These are phyloP conservation scores for Artemisia annua DNA, from an alignment of 129 eudicot genomes.

Conservation along the genomic window DNA sequence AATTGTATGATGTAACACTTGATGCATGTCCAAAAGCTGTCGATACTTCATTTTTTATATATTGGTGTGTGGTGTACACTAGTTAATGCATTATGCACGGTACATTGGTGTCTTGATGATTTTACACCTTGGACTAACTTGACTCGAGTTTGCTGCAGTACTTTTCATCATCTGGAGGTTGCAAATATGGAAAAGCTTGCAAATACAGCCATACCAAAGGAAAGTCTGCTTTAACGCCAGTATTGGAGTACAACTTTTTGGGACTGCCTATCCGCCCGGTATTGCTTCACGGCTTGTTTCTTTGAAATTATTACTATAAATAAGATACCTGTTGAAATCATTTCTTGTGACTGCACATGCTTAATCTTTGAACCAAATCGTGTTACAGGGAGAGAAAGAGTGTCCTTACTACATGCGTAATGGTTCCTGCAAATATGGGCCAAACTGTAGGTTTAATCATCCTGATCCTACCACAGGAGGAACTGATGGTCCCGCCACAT, in stretches of 20 bases:
- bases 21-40: no score
- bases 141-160: conserved; percentile 59
- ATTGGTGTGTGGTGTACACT: background rate
- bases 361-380: background rate
- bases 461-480: conserved; percentile 83
- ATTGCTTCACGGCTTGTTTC: conserved; percentile 13
- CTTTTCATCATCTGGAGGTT: conserved; percentile 70
- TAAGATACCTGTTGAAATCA: conserved; percentile 4
- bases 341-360: no score
- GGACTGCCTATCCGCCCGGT: conserved; percentile 92
- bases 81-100: conserved; percentile 9
- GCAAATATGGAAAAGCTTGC: conserved; percentile 86
- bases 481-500: conserved; percentile 40
- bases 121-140: conserved; percentile 11
- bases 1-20: no score
- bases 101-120: conserved; percentile 12
- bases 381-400: conserved; percentile 73
- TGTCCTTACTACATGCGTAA: conserved; percentile 92
- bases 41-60: background rate
- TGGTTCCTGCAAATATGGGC: conserved; percentile 92
- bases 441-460: conserved; percentile 92
- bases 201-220: conserved; percentile 61
- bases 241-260: conserved; percentile 70
- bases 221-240: conserved; percentile 41
- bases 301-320: conserved; percentile 7